Base-by-base conservation (phyloP, 495 filamentous ascomycete species). In the Hypoxylon subgilvum region DNA sequence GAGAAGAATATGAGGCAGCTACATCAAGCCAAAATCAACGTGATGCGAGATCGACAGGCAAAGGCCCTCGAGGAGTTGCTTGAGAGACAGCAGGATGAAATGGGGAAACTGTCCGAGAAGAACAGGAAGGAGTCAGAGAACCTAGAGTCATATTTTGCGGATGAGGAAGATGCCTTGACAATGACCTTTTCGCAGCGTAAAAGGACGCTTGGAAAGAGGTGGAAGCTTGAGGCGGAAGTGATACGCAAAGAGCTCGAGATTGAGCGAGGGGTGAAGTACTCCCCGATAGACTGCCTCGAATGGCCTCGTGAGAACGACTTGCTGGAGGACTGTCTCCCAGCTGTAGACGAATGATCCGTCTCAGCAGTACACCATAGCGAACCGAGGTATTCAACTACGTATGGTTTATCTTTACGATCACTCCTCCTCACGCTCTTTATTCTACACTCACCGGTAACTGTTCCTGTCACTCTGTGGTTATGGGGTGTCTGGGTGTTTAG, bases 41-140 rank as follows among this genome's bases (percentile, higher is more conserved):
- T 92, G 1, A 80, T 94, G 50, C 79, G 90, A 5, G 90, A 91
- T 50, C 84, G 84, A 38, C 90, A 94, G 62, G 85, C 85, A 3
- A 81, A 86, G 58, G 77, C 85, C 41, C 76, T 88, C 53, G 85
- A 88, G 60, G 83, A 86, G 54, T 76, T 90, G 4, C 73, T 83
- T 2, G 78, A 78, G 23, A 80, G 86, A 19, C 88, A 92, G 72
- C 81, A 83, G 43, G 71, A 71, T 18, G 88, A 94, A 70, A 71
- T 88, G 22, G 73, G 81, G 3, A 70, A 71, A 8, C 54, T 90
- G 36, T 72, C 74, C 9, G 77, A 78, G n/a, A 78, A 78, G 50
- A 78, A 82, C 52, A 63, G 65, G 10, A 71, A 78, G 34, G 80
- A 83, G 36, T 52, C 85, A 14, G 76, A 82, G 23, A 69, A 76